These are phyloP conservation scores for Piper betle DNA, from an alignment of 164 flowering plant species.

Conservation along the genomic window DNA sequence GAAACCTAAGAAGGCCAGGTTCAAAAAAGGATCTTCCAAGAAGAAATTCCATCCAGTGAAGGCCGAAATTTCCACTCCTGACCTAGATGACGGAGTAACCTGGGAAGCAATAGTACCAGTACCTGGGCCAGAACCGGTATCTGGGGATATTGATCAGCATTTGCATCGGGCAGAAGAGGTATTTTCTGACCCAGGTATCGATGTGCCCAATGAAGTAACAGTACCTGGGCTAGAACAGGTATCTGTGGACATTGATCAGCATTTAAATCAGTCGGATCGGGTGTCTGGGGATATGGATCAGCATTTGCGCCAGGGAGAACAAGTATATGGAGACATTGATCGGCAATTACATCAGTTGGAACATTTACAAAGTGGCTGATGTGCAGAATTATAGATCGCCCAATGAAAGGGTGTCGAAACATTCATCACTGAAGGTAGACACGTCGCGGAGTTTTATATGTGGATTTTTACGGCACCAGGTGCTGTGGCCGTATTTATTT, in stretches of 20 bases:
- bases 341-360: neutral
- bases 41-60: conserved; percentile 15
- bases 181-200: neutral
- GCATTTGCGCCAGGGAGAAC: neutral
- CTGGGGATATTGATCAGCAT: no score
- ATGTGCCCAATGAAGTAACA: neutral
- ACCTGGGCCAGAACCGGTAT: no score
- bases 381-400: neutral
- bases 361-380: neutral
- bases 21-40: conserved; percentile 28
- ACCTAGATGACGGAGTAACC: neutral
- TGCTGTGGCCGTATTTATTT: no score
- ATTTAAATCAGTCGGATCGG: neutral
- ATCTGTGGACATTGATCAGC: neutral
- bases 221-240: neutral
- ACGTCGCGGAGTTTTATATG: neutral
- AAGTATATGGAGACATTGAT: neutral
- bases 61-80: conserved; percentile 1
- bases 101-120: neutral
- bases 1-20: conserved; percentile 44
- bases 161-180: no score
- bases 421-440: neutral
- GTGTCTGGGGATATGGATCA: neutral
- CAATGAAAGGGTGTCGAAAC: neutral
- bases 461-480: no score